Conservation (phyloP, 176 grass and related monocot species). For the Thinopyrum elongatum region DNA sequence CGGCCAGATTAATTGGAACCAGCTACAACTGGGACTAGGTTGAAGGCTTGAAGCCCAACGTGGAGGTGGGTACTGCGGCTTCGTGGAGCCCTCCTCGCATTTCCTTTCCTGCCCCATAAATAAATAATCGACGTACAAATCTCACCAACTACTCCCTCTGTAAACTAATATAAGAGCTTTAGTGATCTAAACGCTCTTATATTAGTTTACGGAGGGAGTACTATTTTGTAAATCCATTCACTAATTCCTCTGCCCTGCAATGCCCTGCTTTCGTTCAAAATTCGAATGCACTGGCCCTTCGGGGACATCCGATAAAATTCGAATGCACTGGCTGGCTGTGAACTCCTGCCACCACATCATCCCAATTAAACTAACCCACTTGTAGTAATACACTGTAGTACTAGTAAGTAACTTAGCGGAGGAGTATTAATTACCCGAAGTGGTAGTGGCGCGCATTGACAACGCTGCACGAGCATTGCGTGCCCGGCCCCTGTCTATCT, state of each 20-base stretch:
- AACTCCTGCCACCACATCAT: too few species aligned
- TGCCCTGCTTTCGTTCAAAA: neutral
- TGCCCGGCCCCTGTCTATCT: neutral
- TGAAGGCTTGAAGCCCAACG: neutral
- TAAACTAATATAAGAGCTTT: too few species aligned
- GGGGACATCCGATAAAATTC: too few species aligned
- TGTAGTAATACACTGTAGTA: too few species aligned
- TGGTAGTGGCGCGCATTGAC: neutral
- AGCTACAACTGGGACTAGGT: neutral
- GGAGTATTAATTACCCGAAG: too few species aligned
- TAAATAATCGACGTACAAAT: slow-evolving; percentile 16
- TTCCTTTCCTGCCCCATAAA: neutral
- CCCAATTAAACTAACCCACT: neutral
- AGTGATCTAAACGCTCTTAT: too few species aligned
- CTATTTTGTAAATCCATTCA: neutral
- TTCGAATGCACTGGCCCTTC: too few species aligned
- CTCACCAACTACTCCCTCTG: too few species aligned
- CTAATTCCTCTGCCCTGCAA: neutral
- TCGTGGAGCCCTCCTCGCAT: neutral
- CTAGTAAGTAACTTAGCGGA: too few species aligned
- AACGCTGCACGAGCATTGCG: neutral
- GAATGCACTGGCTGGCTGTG: neutral
- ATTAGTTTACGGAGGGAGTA: too few species aligned
- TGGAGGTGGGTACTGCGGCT: slow-evolving; percentile 18
- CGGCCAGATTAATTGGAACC: slow-evolving; percentile 24